Base-by-base conservation (phyloP, 129 eudicot genomes). In the Smallanthus sonchifolius region DNA sequence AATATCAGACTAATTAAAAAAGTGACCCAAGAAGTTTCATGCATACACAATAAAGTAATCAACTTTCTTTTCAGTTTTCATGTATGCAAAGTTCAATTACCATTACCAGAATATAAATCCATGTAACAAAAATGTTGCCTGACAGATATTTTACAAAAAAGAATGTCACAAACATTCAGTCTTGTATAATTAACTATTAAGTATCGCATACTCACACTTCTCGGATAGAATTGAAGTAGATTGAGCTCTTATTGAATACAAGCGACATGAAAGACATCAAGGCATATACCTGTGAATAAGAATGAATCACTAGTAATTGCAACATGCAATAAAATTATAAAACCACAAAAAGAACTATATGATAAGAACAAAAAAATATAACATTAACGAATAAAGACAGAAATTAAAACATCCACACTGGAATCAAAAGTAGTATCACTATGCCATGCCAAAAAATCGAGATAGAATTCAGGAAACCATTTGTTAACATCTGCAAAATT, bases 221-320 rank as follows among this genome's bases (percentile, higher is more conserved):
- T 65, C 96, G 86, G 62, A 92, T 54, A 45, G 96, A 89, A 80
- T 92, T 84, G 73, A 89, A 92, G 81, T 92, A 92, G 67, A 92
- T 89, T 39, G 96, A 81, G 28, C 85, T 77, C 75, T 79, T 76
- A 72, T 77, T 86, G 60, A 82, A 79, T 55, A 89, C 74, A 54
- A 89, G 86, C 35, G 96, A 78, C 83, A 89, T 49, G 85, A 89
- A 89, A 72, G 96, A 89, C 92, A 83, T 89, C 75, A 84, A 79
- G 2, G 96, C 96, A 81, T 89, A 89, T 48, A 89, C 84, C 84
- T 81, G 84, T 36, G 45, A 79, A 59, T 70, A 52, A 57, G 65
- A 43, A 35, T 35, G 61, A 74, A 28, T 35, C 10, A 42, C 5
- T 73, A 13, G 37, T 70, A 17, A 54, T 70, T 71, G 82, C 39